Conservation (phyloP, 2,329 filamentous ascomycete species). For the Clathrospora elynae region DNA sequence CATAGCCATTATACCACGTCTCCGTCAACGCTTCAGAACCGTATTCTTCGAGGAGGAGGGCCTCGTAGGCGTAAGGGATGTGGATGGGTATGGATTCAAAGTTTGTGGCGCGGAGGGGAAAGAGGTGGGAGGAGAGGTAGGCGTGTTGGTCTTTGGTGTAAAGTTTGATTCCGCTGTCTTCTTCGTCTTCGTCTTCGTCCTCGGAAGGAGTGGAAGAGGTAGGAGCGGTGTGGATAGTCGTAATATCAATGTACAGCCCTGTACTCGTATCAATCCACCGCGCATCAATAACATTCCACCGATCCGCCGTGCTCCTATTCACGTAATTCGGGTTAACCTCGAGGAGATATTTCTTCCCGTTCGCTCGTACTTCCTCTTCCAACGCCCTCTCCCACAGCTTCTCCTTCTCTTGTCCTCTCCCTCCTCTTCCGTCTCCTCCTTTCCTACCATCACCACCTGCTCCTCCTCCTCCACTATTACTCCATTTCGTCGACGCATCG, state of each 20-base stretch:
- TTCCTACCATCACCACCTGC: background rate
- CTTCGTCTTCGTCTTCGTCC: slow-evolving; percentile 1
- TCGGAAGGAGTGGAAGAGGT: slow-evolving; percentile 2
- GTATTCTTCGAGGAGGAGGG: slow-evolving; percentile 62
- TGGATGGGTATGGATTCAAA: slow-evolving; percentile 61
- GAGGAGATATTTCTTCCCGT: slow-evolving; percentile 56
- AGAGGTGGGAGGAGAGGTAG: slow-evolving; percentile 61
- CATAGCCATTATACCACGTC: slow-evolving; percentile 53
- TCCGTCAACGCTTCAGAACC: slow-evolving; percentile 56
- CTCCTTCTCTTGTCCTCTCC: slow-evolving; percentile 21
- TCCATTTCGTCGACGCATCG: background rate
- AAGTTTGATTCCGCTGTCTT: slow-evolving; percentile 11
- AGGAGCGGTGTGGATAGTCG: slow-evolving; percentile 53
- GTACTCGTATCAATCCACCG: slow-evolving; percentile 65
- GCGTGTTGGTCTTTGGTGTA: slow-evolving; percentile 62
- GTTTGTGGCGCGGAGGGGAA: slow-evolving; percentile 59
- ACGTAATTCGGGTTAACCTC: slow-evolving; percentile 64
- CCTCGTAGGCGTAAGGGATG: slow-evolving; percentile 62
- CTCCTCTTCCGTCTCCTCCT: background rate
- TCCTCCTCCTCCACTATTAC: background rate
- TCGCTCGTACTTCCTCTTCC: slow-evolving; percentile 17
- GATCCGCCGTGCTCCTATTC: slow-evolving; percentile 53
- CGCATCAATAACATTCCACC: slow-evolving; percentile 63
- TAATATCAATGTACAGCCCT: slow-evolving; percentile 67
- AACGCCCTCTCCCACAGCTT: background rate